These are phyloP conservation scores for Pseudocercospora fuligena DNA, from an alignment of 2,329 filamentous ascomycete genomes.

Conservation along the genomic window DNA sequence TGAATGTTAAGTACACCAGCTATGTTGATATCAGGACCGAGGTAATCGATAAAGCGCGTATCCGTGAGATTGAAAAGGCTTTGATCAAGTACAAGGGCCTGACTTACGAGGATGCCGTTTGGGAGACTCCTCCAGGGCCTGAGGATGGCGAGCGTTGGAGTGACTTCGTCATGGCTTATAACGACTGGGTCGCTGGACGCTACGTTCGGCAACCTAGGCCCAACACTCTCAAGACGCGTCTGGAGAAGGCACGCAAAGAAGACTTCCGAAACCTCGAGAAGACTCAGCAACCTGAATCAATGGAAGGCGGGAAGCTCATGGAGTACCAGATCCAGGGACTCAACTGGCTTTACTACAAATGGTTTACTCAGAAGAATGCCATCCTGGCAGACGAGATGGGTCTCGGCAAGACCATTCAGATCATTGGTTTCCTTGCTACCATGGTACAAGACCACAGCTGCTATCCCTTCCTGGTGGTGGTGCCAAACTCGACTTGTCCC, in stretches of 20 bases:
- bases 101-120: constrained; percentile 86
- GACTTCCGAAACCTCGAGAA: constrained; percentile 72
- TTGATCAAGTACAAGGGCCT: constrained; percentile 93
- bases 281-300: constrained; percentile 71
- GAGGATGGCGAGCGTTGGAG: constrained; percentile 72
- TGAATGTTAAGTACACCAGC: constrained; percentile 74
- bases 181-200: constrained; percentile 80
- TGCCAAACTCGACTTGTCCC: constrained; percentile 93
- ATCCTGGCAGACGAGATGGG: constrained; percentile 98
- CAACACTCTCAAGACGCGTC: constrained; percentile 65
- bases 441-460: constrained; percentile 67
- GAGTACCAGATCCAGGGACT: constrained; percentile 89
- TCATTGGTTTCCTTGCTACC: constrained; percentile 79
- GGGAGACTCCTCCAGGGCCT: constrained; percentile 76
- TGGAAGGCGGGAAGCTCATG: constrained; percentile 85
- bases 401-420: constrained; percentile 93
- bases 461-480: constrained; percentile 91
- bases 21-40: constrained; percentile 64
- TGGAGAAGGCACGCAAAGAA: constrained; percentile 69
- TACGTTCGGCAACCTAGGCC: constrained; percentile 68
- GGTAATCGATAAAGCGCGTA: constrained; percentile 71
- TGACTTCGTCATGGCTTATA: constrained; percentile 82
- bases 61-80: constrained; percentile 73
- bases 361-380: constrained; percentile 78
- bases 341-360: constrained; percentile 95